A percentile compares a stretch with the other conserved stretches of the same genome.
Evolutionary conservation across 2,329 filamentous ascomycete species (phyloP).

Genomic region (Fusarium palustre): DNA sequence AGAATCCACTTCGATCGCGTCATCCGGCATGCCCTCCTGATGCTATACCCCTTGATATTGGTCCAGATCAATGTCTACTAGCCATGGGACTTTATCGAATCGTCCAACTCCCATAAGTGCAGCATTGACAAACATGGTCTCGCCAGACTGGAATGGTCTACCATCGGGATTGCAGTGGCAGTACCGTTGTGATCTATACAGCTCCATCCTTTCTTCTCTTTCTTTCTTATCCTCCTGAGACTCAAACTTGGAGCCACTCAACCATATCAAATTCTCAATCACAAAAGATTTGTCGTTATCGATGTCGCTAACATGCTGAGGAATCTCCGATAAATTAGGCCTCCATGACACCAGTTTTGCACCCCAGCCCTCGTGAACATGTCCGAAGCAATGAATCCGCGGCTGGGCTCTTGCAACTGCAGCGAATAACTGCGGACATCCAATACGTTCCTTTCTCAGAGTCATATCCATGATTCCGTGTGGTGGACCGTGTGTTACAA

Average conservation of each 20-base stretch:
- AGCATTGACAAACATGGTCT: slow-evolving; percentile 40
- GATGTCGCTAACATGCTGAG: slow-evolving; percentile 61
- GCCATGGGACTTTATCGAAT: slow-evolving; percentile 24
- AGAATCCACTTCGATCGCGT: neutral
- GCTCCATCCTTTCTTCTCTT: neutral
- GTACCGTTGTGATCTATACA: slow-evolving; percentile 8
- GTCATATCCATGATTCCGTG: slow-evolving; percentile 58
- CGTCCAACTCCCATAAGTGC: slow-evolving; percentile 4
- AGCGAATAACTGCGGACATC: slow-evolving; percentile 50
- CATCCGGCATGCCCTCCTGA: neutral
- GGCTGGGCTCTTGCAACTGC: slow-evolving; percentile 48
- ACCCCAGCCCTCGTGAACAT: slow-evolving; percentile 52
- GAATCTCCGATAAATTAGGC: slow-evolving; percentile 34
- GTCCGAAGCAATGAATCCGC: slow-evolving; percentile 54
- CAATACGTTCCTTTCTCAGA: slow-evolving; percentile 42
- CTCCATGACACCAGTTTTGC: slow-evolving; percentile 63
- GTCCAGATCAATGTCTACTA: slow-evolving; percentile 26
- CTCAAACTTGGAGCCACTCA: slow-evolving; percentile 7
- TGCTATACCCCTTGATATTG: neutral
- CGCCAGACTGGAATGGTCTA: neutral
- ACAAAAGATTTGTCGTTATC: slow-evolving; percentile 57
- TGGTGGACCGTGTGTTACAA: slow-evolving; percentile 53
- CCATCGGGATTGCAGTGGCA: slow-evolving; percentile 17
- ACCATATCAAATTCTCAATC: slow-evolving; percentile 51
- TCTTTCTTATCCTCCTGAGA: neutral